These are phyloP conservation scores for Talaromyces islandicus DNA, from an alignment of 2,329 filamentous ascomycete species.

Conservation along the genomic window DNA sequence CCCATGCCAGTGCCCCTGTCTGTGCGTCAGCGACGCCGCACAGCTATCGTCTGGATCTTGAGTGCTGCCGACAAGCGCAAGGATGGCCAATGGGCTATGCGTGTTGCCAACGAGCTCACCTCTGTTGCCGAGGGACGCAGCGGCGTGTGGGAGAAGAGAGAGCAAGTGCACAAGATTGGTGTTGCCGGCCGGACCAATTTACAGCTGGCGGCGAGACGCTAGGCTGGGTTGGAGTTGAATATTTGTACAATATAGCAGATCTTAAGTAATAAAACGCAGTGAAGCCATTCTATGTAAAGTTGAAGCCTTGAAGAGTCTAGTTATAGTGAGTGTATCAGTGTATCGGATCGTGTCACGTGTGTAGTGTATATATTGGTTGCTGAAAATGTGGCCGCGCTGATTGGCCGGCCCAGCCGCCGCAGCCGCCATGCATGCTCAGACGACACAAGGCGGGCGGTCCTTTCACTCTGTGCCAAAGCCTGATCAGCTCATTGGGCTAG, in stretches of 20 bases:
- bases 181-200: constrained; percentile 73
- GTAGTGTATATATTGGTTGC: not conserved
- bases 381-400: not conserved
- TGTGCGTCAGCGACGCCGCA: constrained; percentile 67
- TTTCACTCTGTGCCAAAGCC: not conserved
- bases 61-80: constrained; percentile 74
- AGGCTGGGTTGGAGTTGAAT: not conserved
- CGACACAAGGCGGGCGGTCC: not conserved
- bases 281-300: too few relatives aligned
- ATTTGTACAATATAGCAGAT: not conserved
- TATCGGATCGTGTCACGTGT: too few relatives aligned
- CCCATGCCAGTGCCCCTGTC: constrained; percentile 75
- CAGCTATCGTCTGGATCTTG: constrained; percentile 83
- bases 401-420: constrained; percentile 1
- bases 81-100: constrained; percentile 66
- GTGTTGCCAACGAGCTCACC: constrained; percentile 80
- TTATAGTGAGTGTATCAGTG: too few relatives aligned
- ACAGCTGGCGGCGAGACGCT: constrained; percentile 19
- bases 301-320: too few relatives aligned
- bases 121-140: constrained; percentile 83
- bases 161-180: constrained; percentile 71
- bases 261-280: not conserved
- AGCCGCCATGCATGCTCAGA: not conserved
- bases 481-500: not conserved
- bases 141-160: constrained; percentile 75